Evolutionary conservation across 2,329 filamentous ascomycete genomes (phyloP), one percentile per base, ranked within the genome.

Genomic region (Fusarium hainanense): DNA sequence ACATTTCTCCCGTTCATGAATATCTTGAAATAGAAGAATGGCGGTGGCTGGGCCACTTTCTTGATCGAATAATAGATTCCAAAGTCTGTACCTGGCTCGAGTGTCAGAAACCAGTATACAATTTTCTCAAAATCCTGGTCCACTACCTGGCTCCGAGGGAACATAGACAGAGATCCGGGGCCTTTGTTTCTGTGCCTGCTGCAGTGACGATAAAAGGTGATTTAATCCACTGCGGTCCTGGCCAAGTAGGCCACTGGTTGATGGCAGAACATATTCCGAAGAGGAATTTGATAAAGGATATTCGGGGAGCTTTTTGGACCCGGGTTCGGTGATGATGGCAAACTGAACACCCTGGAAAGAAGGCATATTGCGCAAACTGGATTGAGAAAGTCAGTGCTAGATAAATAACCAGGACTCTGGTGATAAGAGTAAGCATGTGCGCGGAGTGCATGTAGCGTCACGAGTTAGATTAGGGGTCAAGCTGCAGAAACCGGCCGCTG

Each of bases 121-220:
- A 12, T 13, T 20, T 20, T 14, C 20, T 20, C 7, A 18, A 21
- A 9, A 23, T 21, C 7, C 3, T 13, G 14, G 6, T 3, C 18
- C 44, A 76, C 59, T 74, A 87, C 87, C 86, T 75, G 86, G 82
- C 6, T 82, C 73, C 1, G 87, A 88, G 4, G 87, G 85, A 14
- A 89, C 82, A 68, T 89, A 89, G 34, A 89, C 86, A 3, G 87
- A 86, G 23, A 85, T 78, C 6, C 75, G 80, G 3, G 86, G 81
- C 16, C 81, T 78, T 23, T 68, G 60, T 66, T 79, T 82, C 55
- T 75, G 76, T 41, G 76, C 70, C 43, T 50, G 55, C 12, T 50
- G 54, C 14, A 54, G 43, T 20, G 27, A 41, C 28, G n/a, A 30
- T 16, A n/a, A 21, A 23, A 44, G 21, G 16, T 23, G 20, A 23